Percentiles rank a stretch among this genome's conserved stretches.
phyloP scores from a whole-genome alignment of 2,329 filamentous ascomycete species.

The Diaporthe capsici region DNA sequence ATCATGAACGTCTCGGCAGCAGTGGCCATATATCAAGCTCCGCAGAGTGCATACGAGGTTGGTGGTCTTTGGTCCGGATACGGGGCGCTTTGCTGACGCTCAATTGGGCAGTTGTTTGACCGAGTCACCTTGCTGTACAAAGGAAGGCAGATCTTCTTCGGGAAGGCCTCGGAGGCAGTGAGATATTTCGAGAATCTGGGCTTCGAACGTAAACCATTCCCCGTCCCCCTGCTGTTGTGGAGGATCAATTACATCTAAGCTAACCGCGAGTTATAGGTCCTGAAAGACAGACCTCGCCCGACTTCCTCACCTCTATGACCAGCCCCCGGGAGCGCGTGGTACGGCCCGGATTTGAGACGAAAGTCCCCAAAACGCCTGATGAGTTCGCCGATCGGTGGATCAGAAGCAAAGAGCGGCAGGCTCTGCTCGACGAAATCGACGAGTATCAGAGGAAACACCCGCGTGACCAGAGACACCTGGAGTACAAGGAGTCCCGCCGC shows the following conservation, averaged over 20 bases:
- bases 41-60: conserved; percentile 13
- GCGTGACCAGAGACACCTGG: neutral
- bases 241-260: neutral
- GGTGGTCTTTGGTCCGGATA: neutral
- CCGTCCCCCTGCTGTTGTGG: neutral
- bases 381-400: conserved; percentile 11
- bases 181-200: neutral
- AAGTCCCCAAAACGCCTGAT: neutral
- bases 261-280: neutral
- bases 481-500: conserved; percentile 8
- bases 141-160: conserved; percentile 7
- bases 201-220: neutral
- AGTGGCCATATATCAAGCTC: conserved; percentile 6
- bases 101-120: neutral
- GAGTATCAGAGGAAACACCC: conserved; percentile 4
- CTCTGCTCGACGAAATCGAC: neutral
- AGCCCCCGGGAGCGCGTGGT: neutral
- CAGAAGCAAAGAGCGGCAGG: neutral
- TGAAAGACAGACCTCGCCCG: neutral
- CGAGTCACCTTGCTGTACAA: neutral
- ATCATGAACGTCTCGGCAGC: neutral
- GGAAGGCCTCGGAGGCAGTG: neutral
- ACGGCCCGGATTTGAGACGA: neutral
- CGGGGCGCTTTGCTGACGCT: neutral
- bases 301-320: conserved; percentile 8